phyloP scores from a whole-genome alignment of 2,329 filamentous ascomycete species.

The Pseudofabraea citricarpa region DNA sequence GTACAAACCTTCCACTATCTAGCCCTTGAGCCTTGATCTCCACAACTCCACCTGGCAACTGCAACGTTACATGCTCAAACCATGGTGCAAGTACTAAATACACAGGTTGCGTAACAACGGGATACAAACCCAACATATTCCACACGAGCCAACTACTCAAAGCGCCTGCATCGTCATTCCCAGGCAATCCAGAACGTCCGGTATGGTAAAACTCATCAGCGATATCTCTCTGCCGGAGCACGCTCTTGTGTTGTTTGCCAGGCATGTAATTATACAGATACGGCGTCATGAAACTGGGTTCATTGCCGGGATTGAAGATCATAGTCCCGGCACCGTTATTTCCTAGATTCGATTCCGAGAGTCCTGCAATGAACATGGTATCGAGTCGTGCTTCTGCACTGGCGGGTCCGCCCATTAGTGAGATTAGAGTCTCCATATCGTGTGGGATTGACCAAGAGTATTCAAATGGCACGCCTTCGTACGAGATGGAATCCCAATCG shows the following conservation, averaged over 20 bases:
- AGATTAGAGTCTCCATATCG: conserved; percentile 49
- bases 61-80: conserved; percentile 34
- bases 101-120: conserved; percentile 51
- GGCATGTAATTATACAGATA: conserved; percentile 50
- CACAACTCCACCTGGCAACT: conserved; percentile 27
- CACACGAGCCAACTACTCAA: conserved; percentile 46
- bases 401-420: conserved; percentile 43
- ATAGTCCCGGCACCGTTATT: conserved; percentile 24
- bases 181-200: conserved; percentile 34
- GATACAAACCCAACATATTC: conserved; percentile 47
- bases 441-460: conserved; percentile 55
- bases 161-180: conserved; percentile 41
- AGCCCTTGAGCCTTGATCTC: conserved; percentile 41
- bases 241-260: conserved; percentile 30
- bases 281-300: conserved; percentile 46
- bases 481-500: conserved; percentile 49
- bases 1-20: conserved; percentile 41
- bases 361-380: conserved; percentile 38
- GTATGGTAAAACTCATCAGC: conserved; percentile 37
- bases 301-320: conserved; percentile 48
- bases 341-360: conserved; percentile 20
- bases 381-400: conserved; percentile 44
- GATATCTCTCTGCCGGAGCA: conserved; percentile 28
- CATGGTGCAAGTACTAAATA: conserved; percentile 47
- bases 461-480: conserved; percentile 45